Evolutionary conservation across 805 yeast species (phyloP).

Genomic region (Candida easanensis): DNA sequence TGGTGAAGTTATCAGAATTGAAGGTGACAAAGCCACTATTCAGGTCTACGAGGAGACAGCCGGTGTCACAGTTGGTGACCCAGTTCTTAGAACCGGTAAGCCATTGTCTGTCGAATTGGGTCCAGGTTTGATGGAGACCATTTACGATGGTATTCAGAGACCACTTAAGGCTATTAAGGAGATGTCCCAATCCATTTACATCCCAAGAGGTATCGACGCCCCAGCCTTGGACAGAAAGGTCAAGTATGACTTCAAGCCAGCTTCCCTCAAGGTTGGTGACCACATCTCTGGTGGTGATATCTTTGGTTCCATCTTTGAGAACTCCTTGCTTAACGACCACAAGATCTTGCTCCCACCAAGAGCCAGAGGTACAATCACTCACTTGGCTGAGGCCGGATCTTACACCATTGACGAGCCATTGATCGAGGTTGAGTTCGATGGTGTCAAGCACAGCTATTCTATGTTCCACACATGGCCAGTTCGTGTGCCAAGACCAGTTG

Average conservation of each 20-base stretch:
- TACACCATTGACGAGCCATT: conserved; percentile 88
- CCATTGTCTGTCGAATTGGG: conserved; percentile 99
- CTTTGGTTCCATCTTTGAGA: conserved; percentile 90
- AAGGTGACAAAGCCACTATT: conserved; percentile 94
- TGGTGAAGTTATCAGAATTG: conserved; percentile 98
- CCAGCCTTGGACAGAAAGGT: conserved; percentile 87
- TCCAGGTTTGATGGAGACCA: conserved; percentile 99
- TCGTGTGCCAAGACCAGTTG: conserved; percentile 98
- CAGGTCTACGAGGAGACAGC: conserved; percentile 99
- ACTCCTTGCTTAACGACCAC: conserved; percentile 89
- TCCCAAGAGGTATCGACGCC: conserved; percentile 97
- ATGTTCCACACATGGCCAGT: conserved; percentile 99
- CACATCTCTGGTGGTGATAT: conserved; percentile 98
- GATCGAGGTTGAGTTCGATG: conserved; percentile 93
- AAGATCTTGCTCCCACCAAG: conserved; percentile 95
- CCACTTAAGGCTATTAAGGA: conserved; percentile 94
- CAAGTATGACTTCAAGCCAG: conserved; percentile 86
- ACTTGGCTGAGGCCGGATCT: conserved; percentile 85
- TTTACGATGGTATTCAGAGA: conserved; percentile 99
- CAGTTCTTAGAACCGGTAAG: conserved; percentile 96
- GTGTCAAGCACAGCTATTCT: conserved; percentile 72
- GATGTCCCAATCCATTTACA: conserved; percentile 84
- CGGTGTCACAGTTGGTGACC: conserved; percentile 99
- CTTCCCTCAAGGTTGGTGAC: conserved; percentile 80
- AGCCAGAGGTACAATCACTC: conserved; percentile 95